These are phyloP conservation scores for Phytophthora cryptogea DNA, from an alignment of 352 stramenopile genomes.

Conservation along the genomic window DNA sequence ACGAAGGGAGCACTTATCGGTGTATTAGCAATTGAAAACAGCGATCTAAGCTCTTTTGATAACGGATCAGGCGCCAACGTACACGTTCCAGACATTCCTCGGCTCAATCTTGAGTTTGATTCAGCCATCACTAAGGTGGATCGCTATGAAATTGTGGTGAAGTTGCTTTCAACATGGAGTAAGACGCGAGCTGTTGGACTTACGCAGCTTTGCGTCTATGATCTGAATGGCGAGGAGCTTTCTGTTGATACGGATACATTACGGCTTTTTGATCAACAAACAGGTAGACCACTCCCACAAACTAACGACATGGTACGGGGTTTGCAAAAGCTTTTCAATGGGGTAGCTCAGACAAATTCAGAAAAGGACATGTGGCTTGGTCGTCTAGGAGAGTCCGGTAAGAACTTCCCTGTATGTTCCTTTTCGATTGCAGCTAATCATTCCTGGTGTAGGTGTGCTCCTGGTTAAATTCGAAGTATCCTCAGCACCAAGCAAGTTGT, in stretches of 20 bases:
- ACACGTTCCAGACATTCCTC: slow-evolving; percentile 26
- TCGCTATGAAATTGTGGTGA: slow-evolving; percentile 54
- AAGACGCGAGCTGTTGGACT: slow-evolving; percentile 62
- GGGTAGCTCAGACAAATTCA: slow-evolving; percentile 56
- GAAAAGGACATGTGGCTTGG: slow-evolving; percentile 86
- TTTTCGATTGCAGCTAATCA: background rate
- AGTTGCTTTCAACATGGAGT: slow-evolving; percentile 74
- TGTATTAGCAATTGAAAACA: background rate
- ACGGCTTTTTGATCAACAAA: slow-evolving; percentile 58
- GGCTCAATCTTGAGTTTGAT: slow-evolving; percentile 27
- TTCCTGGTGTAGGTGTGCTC: slow-evolving; percentile 40
- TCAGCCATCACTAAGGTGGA: background rate
- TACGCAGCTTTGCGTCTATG: slow-evolving; percentile 71
- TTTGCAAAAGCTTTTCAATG: slow-evolving; percentile 60
- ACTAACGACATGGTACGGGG: slow-evolving; percentile 74
- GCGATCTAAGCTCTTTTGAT: background rate
- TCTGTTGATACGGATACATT: slow-evolving; percentile 46
- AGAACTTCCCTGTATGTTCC: background rate
- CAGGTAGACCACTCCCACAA: slow-evolving; percentile 51
- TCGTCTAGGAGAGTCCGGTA: slow-evolving; percentile 58
- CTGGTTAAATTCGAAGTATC: slow-evolving; percentile 59
- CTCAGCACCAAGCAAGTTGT: slow-evolving; percentile 59
- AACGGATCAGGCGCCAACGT: slow-evolving; percentile 6
- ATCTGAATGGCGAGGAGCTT: slow-evolving; percentile 62
- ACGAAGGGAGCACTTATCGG: background rate